Percentiles rank a stretch among this genome's conserved stretches.
Evolutionary conservation across 179 eudicot species (phyloP).

Genomic region (Amaranthus tricolor): DNA sequence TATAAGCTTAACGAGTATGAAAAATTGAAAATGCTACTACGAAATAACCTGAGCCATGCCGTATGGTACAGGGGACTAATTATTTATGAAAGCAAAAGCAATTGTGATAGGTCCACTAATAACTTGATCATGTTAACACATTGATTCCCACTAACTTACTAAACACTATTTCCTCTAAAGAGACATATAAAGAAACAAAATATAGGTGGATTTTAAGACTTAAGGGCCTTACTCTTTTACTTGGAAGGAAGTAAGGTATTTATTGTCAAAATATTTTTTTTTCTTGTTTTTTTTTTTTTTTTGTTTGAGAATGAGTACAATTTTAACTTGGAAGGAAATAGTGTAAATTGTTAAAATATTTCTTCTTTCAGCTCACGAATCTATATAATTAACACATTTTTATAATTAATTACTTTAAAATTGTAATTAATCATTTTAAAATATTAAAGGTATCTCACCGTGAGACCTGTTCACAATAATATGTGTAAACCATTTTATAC

Average conservation of each 20-base stretch:
- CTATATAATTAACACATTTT: too few relatives aligned
- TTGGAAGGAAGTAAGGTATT: neutral
- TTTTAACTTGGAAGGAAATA: too few relatives aligned
- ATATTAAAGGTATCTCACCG: too few relatives aligned
- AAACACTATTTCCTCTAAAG: slow-evolving; percentile 10
- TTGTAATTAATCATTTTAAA: too few relatives aligned
- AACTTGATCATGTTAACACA: slow-evolving; percentile 13
- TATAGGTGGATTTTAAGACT: neutral
- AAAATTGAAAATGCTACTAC: too few relatives aligned
- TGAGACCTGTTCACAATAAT: too few relatives aligned
- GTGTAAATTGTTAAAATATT: too few relatives aligned
- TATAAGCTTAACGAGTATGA: too few relatives aligned
- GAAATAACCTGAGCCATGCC: slow-evolving; percentile 18
- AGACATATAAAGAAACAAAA: slow-evolving; percentile 16
- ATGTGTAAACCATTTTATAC: too few relatives aligned
- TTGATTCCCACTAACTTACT: slow-evolving; percentile 11
- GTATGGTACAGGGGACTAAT: slow-evolving; percentile 32
- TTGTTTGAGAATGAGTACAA: neutral
- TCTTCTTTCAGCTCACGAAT: too few relatives aligned
- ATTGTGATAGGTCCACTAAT: slow-evolving; percentile 23
- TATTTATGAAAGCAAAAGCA: slow-evolving; percentile 26
- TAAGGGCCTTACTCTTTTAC: slow-evolving; percentile 1
- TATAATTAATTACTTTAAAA: too few relatives aligned
- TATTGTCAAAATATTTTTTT: neutral
- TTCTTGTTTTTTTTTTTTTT: neutral